phyloP scores from a whole-genome alignment of 2,329 filamentous ascomycete species.

The Arthrobotrys entomopaga region DNA sequence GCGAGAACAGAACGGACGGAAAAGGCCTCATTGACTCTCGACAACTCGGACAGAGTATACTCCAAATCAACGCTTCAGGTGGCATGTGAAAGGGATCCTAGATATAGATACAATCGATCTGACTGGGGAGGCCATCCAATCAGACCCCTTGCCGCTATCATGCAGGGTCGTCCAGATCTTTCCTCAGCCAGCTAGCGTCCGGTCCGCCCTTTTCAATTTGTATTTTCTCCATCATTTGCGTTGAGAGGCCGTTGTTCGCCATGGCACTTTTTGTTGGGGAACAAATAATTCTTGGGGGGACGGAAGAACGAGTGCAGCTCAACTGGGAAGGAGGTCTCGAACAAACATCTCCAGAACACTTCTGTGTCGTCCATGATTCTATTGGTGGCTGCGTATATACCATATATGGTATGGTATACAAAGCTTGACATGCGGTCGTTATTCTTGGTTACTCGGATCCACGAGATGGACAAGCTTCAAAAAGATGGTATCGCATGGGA shows the following conservation, averaged over 20 bases:
- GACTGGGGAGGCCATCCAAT: slow-evolving; percentile 15
- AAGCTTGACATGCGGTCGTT: no score
- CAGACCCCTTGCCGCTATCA: slow-evolving; percentile 29
- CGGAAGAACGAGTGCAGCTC: background rate
- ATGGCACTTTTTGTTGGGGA: slow-evolving; percentile 43
- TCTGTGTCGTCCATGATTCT: background rate
- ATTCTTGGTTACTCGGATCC: no score
- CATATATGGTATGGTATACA: no score
- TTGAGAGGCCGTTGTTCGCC: slow-evolving; percentile 18
- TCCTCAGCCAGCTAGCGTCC: slow-evolving; percentile 44
- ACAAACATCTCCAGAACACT: background rate
- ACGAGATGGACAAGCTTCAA: no score
- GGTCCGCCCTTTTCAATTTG: slow-evolving; percentile 15
- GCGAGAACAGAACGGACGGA: background rate
- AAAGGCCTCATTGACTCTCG: background rate
- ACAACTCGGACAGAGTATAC: slow-evolving; percentile 1
- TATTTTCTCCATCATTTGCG: slow-evolving; percentile 20
- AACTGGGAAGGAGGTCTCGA: slow-evolving; percentile 15
- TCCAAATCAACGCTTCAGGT: slow-evolving; percentile 7
- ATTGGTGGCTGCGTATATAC: background rate
- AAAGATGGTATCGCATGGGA: no score
- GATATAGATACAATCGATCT: slow-evolving; percentile 17
- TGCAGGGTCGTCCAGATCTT: slow-evolving; percentile 52
- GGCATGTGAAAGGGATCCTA: slow-evolving; percentile 45
- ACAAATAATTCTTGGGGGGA: slow-evolving; percentile 15